phyloP scores from a whole-genome alignment of 768 basidiomycete species.

The Clitopilus hobsonii region DNA sequence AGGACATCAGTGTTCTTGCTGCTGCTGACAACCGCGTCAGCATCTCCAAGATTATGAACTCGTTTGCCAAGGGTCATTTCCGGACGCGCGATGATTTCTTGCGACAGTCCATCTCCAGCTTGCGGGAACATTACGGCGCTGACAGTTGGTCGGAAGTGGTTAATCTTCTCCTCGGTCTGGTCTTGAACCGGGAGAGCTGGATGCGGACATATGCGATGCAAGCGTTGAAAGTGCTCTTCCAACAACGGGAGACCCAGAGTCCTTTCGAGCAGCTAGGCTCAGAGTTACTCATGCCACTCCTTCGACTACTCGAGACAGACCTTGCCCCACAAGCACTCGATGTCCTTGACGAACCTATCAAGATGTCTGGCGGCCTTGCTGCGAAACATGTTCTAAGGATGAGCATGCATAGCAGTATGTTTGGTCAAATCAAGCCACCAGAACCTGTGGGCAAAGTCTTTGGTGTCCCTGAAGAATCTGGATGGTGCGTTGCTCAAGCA shows the following conservation, averaged over 20 bases:
- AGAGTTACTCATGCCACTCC: slow-evolving; percentile 86
- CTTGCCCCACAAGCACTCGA: slow-evolving; percentile 83
- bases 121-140: slow-evolving; percentile 79
- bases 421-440: slow-evolving; percentile 32
- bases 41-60: slow-evolving; percentile 84
- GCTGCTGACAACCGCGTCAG: slow-evolving; percentile 68
- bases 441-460: slow-evolving; percentile 70
- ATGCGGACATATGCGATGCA: slow-evolving; percentile 80
- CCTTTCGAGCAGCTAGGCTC: slow-evolving; percentile 73
- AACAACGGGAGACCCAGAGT: slow-evolving; percentile 74
- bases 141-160: slow-evolving; percentile 79
- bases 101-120: slow-evolving; percentile 78
- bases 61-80: slow-evolving; percentile 84
- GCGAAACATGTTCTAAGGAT: slow-evolving; percentile 88
- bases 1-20: slow-evolving; percentile 69
- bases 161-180: slow-evolving; percentile 80
- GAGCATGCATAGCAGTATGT: slow-evolving; percentile 69
- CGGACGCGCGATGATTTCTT: slow-evolving; percentile 92
- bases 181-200: slow-evolving; percentile 81
- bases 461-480: slow-evolving; percentile 75
- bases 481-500: slow-evolving; percentile 80
- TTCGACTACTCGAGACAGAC: slow-evolving; percentile 85
- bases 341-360: slow-evolving; percentile 89
- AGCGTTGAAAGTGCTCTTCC: slow-evolving; percentile 84
- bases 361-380: slow-evolving; percentile 68